A percentile compares a stretch with the other conserved stretches of the same genome.
Conservation (phyloP, 2,329 filamentous ascomycete genomes). For the Shiraia sp. region DNA sequence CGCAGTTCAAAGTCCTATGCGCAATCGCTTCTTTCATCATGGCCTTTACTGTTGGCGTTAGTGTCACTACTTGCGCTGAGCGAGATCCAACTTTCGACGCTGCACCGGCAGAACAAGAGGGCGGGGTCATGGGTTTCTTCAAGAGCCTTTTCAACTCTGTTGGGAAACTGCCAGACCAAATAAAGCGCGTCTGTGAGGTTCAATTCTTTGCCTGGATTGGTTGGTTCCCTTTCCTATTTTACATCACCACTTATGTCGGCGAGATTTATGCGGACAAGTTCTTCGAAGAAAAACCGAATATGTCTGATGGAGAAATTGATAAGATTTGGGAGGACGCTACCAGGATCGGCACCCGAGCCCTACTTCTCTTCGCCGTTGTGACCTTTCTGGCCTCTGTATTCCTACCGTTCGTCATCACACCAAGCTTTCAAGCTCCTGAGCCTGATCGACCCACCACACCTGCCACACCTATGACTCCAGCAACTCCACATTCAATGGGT, state of each 20-base stretch:
- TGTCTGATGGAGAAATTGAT: slow-evolving; percentile 76
- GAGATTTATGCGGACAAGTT: slow-evolving; percentile 89
- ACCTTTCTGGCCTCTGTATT: slow-evolving; percentile 81
- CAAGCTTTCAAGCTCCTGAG: slow-evolving; percentile 65
- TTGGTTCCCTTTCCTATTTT: slow-evolving; percentile 95
- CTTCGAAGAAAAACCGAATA: slow-evolving; percentile 75
- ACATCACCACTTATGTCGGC: slow-evolving; percentile 90
- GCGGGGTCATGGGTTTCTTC: slow-evolving; percentile 79
- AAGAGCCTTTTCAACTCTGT: slow-evolving; percentile 75
- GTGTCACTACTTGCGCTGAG: slow-evolving; percentile 71
- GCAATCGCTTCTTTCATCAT: slow-evolving; percentile 80
- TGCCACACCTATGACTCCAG: slow-evolving; percentile 43
- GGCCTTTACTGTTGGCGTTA: slow-evolving; percentile 69
- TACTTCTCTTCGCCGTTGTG: slow-evolving; percentile 85
- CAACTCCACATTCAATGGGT: slow-evolving; percentile 37
- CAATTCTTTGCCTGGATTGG: slow-evolving; percentile 82
- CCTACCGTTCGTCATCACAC: slow-evolving; percentile 82
- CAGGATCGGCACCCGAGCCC: slow-evolving; percentile 82
- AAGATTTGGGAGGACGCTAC: slow-evolving; percentile 82
- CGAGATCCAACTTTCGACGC: slow-evolving; percentile 77
- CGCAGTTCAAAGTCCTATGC: slow-evolving; percentile 92
- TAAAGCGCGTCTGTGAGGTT: slow-evolving; percentile 71
- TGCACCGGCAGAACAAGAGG: slow-evolving; percentile 55
- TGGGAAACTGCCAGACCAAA: slow-evolving; percentile 77
- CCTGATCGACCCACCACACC: slow-evolving; percentile 45